Evolutionary conservation across 768 basidiomycete genomes (phyloP), one percentile per base, ranked within the genome.

Genomic region (Tremella yokohamensis): DNA sequence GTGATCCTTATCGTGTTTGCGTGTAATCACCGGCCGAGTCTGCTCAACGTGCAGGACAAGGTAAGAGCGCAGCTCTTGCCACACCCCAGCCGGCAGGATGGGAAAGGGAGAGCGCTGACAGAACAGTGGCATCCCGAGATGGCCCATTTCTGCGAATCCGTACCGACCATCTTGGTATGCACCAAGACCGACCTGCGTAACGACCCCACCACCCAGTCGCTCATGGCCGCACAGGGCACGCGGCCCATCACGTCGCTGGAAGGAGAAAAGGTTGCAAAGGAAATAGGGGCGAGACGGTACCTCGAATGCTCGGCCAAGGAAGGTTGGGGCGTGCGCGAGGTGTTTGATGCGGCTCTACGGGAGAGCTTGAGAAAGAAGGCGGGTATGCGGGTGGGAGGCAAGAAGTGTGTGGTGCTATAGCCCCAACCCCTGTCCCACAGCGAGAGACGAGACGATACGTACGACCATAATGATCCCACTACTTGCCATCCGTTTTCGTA

Each of bases 241-340:
- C 68, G 59, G 19, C 89, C 96, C 4, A 83, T 99, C 62, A 84
- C 88, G 0, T 75, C 87, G 2, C 87, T 88, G 62, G 90, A 91
- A 69, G 96, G 94, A 1, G 82, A 80, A 2, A 80, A 79, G n/a
- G 87, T 94, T 22, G 94, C 94, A 22, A 84, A 85, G 69, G 89
- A 93, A 70, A 98, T 99, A 52, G 91, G 92, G 22, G 92, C 92
- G 16, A 78, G 72, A 26, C 83, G 84, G 75, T 99, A 98, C 75
- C 81, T 87, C 61, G 94, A 99, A 76, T 98, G 96, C 77, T 89
- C 87, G 34, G 89, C 93, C 47, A 97, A 94, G 80, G 86, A 84
- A n/a, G 90, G 92, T 3, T 80, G 79, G 15, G 90, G 90, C 49
- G 90, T 98, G 44, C 85, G 89, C 63, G 90, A 93, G 47, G 93